phyloP scores from a whole-genome alignment of 2,329 filamentous ascomycete species.

The Colletotrichum sp. region DNA sequence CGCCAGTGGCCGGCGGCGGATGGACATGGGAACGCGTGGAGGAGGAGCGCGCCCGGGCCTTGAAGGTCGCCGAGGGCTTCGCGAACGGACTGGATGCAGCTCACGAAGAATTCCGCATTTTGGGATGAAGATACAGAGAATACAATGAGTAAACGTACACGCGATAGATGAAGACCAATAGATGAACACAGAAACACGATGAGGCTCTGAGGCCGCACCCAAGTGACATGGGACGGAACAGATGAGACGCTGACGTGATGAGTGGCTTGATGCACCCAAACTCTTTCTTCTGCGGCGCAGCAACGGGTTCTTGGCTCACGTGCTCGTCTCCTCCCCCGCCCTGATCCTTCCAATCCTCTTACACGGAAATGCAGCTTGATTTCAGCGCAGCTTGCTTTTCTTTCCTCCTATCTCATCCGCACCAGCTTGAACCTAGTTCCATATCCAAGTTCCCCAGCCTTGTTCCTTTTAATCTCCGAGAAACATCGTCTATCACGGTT shows the following conservation, averaged over 20 bases:
- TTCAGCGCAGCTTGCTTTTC: neutral
- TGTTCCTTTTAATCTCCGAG: neutral
- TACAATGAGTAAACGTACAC: neutral
- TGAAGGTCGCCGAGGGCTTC: neutral
- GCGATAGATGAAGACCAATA: neutral
- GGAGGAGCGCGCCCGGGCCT: neutral
- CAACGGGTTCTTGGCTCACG: neutral
- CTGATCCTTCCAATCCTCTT: neutral
- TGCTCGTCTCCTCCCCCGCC: neutral
- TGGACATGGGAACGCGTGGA: constrained; percentile 16
- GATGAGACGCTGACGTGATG: constrained; percentile 3
- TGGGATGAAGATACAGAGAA: neutral
- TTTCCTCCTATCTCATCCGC: neutral
- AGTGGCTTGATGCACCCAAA: neutral
- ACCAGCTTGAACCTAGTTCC: neutral
- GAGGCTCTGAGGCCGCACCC: neutral
- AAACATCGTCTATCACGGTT: neutral
- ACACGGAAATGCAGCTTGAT: neutral
- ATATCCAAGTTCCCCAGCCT: neutral
- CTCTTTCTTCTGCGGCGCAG: neutral
- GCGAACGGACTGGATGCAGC: constrained; percentile 6
- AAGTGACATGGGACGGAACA: neutral
- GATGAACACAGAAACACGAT: neutral
- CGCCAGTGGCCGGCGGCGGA: neutral
- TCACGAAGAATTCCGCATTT: neutral